Evolutionary conservation across 306 rosid species (phyloP), one percentile per base, ranked within the genome.

Genomic region (Arachis stenosperma): DNA sequence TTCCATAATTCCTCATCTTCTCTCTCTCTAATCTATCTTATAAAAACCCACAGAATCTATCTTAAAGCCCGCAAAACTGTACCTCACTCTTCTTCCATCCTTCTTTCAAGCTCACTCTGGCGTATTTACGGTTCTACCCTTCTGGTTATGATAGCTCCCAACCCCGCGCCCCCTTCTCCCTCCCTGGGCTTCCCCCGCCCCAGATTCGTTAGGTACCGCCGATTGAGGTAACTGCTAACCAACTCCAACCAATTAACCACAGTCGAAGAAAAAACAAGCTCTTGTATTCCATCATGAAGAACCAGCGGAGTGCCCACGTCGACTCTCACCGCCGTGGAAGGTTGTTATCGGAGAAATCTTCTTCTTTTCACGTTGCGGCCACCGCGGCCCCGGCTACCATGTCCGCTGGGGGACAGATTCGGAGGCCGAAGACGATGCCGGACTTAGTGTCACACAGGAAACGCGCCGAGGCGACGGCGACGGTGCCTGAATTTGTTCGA

Each of bases 381-480:
- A 33, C 37, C 0, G 37, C 67, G 9, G 7, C 70, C 4, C 8
- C 56, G 0, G 2, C 69, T 22, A 2, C 43, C 8, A 1, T 48
- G 27, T 6, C 84, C 15, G 33, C 15, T 3, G 5, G 60, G 5
- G 5, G 54, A 5, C 73, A 80, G 59, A 76, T 94, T 27, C 89
- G 87, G 15, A 84, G 95, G 5, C 97, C 96, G 2, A 91, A 80
- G 50, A 93, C 98, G 5, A 41, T 84, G 62, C 97, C 96, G 17
- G 90, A 91, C 8, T 84, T 94, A 22, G 40, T 64, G 1, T 50
- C 83, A 0, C 53, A 51, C 55, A 75, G 84, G 57, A 83, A 41
- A 3, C 63, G 9, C 1, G 60, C 52, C 3, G 62, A 30, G 5
- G 7, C 9, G 7, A 5, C 40, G 37, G n/a, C 22, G 13, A 7